These are phyloP conservation scores for Lactarius quietus DNA, from an alignment of 768 basidiomycete species.

Conservation along the genomic window DNA sequence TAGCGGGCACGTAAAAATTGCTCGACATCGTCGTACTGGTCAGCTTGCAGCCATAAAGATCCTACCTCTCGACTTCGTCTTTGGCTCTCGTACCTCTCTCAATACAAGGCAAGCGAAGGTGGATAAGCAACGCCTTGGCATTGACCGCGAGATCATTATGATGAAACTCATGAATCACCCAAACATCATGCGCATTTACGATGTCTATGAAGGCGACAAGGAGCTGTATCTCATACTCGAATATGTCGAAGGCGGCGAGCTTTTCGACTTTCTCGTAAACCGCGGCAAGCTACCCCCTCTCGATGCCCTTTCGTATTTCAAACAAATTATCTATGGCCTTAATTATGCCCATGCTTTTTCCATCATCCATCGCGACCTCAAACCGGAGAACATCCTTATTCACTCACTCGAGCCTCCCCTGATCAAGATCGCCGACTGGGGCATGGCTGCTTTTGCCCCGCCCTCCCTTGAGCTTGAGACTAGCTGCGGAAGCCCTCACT, in stretches of 20 bases:
- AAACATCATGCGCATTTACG: slow-evolving; percentile 92
- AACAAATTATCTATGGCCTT: slow-evolving; percentile 91
- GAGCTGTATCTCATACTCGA: slow-evolving; percentile 93
- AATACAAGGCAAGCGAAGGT: slow-evolving; percentile 65
- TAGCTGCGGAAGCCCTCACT: slow-evolving; percentile 95
- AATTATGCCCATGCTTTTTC: slow-evolving; percentile 98
- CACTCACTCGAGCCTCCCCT: slow-evolving; percentile 75
- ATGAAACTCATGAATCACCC: slow-evolving; percentile 99
- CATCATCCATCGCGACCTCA: slow-evolving; percentile 96
- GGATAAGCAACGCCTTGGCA: slow-evolving; percentile 79
- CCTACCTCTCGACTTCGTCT: slow-evolving; percentile 75
- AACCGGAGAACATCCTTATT: slow-evolving; percentile 95
- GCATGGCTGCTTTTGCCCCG: slow-evolving; percentile 95
- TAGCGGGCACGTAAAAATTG: slow-evolving; percentile 92
- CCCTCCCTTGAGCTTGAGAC: slow-evolving; percentile 85
- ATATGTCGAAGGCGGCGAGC: slow-evolving; percentile 93
- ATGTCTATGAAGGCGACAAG: slow-evolving; percentile 90
- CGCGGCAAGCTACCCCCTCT: slow-evolving; percentile 72
- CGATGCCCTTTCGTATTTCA: slow-evolving; percentile 90
- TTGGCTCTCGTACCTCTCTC: slow-evolving; percentile 66
- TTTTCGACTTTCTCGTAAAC: slow-evolving; percentile 95
- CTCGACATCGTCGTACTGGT: slow-evolving; percentile 77
- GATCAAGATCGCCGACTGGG: slow-evolving; percentile 97
- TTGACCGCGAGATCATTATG: slow-evolving; percentile 95
- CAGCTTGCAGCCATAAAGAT: slow-evolving; percentile 97